Evolutionary conservation across 352 stramenopile genomes (phyloP).

Genomic region (Phytophthora pistaciae): DNA sequence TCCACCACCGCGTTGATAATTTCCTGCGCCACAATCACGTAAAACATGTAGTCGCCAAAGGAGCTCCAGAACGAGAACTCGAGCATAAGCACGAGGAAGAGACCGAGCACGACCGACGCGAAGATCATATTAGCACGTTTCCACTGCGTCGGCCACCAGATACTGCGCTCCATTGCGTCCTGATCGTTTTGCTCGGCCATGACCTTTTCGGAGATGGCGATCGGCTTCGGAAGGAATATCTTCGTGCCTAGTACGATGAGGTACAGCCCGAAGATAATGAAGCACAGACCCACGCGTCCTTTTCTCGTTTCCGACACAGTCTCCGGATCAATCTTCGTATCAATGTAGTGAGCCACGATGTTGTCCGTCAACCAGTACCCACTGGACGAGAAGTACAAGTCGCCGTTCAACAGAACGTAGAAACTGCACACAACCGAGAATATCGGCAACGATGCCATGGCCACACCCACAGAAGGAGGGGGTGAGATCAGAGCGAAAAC

Average conservation of each 20-base stretch:
- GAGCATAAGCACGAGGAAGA: constrained; percentile 95
- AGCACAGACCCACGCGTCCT: constrained; percentile 94
- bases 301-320: constrained; percentile 65
- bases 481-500: constrained; percentile 94
- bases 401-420: constrained; percentile 73
- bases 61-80: constrained; percentile 97
- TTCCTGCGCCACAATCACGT: constrained; percentile 95
- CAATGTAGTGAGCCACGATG: constrained; percentile 88
- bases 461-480: constrained; percentile 88
- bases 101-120: constrained; percentile 90
- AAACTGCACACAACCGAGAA: constrained; percentile 69
- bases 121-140: constrained; percentile 97
- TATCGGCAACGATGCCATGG: constrained; percentile 91
- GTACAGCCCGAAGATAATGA: constrained; percentile 93
- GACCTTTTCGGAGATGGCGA: constrained; percentile 91
- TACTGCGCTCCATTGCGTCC: constrained; percentile 68
- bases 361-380: constrained; percentile 88
- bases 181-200: constrained; percentile 86
- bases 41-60: constrained; percentile 97
- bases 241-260: constrained; percentile 80
- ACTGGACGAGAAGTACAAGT: constrained; percentile 50
- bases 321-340: constrained; percentile 85
- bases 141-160: constrained; percentile 95
- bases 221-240: constrained; percentile 94
- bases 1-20: constrained; percentile 91